A percentile compares a stretch with the other conserved stretches of the same genome.
Evolutionary conservation across 192 early-diverging fungal genomes (phyloP).

Genomic region (Diversispora epigaea): DNA sequence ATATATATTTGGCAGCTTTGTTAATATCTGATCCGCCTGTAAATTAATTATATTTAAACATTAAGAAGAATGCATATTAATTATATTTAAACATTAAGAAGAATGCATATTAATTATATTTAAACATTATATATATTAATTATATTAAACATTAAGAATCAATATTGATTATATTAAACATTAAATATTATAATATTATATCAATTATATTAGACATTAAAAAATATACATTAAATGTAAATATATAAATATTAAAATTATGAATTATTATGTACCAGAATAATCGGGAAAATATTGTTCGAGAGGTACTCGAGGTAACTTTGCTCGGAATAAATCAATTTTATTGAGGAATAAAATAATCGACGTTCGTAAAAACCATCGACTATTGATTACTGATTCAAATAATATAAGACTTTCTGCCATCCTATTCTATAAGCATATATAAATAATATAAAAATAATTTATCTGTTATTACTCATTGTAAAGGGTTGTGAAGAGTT

Average conservation of each 20-base stretch:
- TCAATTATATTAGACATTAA: too few species aligned
- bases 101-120: background rate
- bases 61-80: background rate
- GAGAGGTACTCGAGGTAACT: constrained; percentile 75
- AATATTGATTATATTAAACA: background rate
- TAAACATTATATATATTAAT: background rate
- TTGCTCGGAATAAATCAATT: constrained; percentile 82
- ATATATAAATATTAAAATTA: too few species aligned
- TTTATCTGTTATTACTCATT: background rate
- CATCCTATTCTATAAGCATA: constrained; percentile 77
- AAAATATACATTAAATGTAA: too few species aligned
- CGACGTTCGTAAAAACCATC: constrained; percentile 89
- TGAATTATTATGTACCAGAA: constrained; percentile 37
- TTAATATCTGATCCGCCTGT: constrained; percentile 69
- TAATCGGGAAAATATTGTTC: constrained; percentile 89
- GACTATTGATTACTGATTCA: constrained; percentile 88
- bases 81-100: background rate
- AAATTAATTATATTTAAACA: constrained; percentile 8
- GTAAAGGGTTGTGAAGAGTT: too few species aligned
- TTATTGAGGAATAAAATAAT: constrained; percentile 96
- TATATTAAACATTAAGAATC: background rate
- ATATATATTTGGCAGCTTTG: constrained; percentile 84
- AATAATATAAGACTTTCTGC: constrained; percentile 87
- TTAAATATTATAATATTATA: too few species aligned
- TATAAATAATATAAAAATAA: background rate